A percentile compares a stretch with the other conserved stretches of the same genome.
phyloP scores from a whole-genome alignment of 73 alveolate genomes.

The Paramecium sexaurelia region DNA sequence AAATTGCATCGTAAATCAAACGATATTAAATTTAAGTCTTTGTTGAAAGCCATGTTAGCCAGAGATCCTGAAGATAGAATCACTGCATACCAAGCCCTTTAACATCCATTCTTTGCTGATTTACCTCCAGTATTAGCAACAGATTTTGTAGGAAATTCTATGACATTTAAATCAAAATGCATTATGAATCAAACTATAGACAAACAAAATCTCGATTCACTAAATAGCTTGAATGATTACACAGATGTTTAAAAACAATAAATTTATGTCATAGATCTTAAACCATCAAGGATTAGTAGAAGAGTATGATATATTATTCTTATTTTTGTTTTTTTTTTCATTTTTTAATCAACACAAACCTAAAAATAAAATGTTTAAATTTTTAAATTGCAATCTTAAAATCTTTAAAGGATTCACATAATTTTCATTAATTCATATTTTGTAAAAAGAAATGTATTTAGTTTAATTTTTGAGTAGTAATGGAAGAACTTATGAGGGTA shows the following conservation, averaged over 20 bases:
- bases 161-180: conserved; percentile 32
- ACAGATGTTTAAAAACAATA: background rate
- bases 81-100: background rate
- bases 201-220: background rate
- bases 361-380: background rate
- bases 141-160: conserved; percentile 7
- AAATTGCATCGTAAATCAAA: conserved; percentile 14
- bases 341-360: background rate
- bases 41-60: conserved; percentile 15
- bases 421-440: background rate
- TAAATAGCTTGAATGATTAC: background rate
- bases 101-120: conserved; percentile 49
- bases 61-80: conserved; percentile 57
- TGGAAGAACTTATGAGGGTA: conserved; percentile 59
- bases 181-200: background rate
- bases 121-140: background rate
- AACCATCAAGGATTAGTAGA: background rate
- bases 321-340: background rate
- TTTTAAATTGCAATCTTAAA: background rate
- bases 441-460: conserved; percentile 34
- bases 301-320: background rate
- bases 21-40: background rate
- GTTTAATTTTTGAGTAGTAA: conserved; percentile 24
- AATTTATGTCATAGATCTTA: background rate
- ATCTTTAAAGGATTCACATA: background rate